Conservation (phyloP, 257 asterid genomes). For the Solanum corneliomulleri region DNA sequence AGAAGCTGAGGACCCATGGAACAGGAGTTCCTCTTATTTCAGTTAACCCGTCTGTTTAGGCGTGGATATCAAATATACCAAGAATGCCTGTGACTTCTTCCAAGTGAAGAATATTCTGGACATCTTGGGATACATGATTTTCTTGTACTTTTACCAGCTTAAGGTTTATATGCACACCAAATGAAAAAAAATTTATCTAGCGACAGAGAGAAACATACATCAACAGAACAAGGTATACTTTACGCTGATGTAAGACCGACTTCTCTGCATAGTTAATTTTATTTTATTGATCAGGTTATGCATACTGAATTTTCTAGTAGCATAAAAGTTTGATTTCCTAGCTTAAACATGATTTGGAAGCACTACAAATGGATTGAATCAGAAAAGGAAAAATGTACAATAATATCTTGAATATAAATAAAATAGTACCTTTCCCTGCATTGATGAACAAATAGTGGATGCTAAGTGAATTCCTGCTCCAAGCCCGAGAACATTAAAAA, state of each 20-base stretch:
- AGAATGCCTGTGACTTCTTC: background rate
- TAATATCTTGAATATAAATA: background rate
- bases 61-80: background rate
- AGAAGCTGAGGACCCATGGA: background rate
- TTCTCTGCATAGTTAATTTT: background rate
- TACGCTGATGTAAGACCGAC: background rate
- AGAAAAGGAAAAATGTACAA: background rate
- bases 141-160: background rate
- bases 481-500: slow-evolving; percentile 80
- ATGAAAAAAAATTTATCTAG: background rate
- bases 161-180: background rate
- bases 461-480: slow-evolving; percentile 94
- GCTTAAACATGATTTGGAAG: background rate
- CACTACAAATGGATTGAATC: background rate
- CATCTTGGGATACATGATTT: background rate
- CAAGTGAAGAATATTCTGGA: background rate
- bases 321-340: background rate
- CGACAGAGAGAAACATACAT: background rate
- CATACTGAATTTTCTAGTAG: background rate
- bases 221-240: background rate
- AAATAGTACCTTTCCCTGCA: slow-evolving; percentile 75
- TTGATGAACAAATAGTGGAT: slow-evolving; percentile 77
- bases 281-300: background rate
- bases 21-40: background rate
- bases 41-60: background rate